Conservation (phyloP, 2,329 filamentous ascomycete species). For the Ophiocordyceps unilateralis region DNA sequence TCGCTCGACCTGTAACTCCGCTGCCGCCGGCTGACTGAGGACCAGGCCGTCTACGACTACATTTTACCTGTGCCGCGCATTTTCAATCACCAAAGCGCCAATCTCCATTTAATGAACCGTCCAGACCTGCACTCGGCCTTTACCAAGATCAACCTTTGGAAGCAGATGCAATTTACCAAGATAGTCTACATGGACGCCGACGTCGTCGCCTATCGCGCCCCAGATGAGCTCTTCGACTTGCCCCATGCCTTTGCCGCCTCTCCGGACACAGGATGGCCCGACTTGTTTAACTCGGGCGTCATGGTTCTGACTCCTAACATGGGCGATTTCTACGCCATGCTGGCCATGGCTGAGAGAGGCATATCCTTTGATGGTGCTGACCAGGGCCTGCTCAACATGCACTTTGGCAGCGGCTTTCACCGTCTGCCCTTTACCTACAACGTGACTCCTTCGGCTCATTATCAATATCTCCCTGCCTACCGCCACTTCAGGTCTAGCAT, state of each 20-base stretch:
- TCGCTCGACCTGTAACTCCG: neutral
- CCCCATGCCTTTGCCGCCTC: slow-evolving; percentile 48
- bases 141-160: slow-evolving; percentile 93
- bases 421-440: slow-evolving; percentile 92
- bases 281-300: slow-evolving; percentile 94
- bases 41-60: slow-evolving; percentile 68
- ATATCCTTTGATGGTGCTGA: slow-evolving; percentile 96
- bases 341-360: slow-evolving; percentile 67
- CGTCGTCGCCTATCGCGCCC: slow-evolving; percentile 73
- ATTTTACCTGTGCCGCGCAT: slow-evolving; percentile 72
- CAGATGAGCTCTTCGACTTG: slow-evolving; percentile 76
- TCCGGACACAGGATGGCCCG: slow-evolving; percentile 94
- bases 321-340: slow-evolving; percentile 73
- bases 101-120: slow-evolving; percentile 83
- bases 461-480: slow-evolving; percentile 94
- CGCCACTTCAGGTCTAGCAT: slow-evolving; percentile 83
- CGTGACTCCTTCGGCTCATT: slow-evolving; percentile 88
- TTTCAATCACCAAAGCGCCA: slow-evolving; percentile 58
- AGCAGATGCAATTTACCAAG: slow-evolving; percentile 72
- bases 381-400: slow-evolving; percentile 87
- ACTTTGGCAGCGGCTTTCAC: slow-evolving; percentile 72
- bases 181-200: slow-evolving; percentile 94
- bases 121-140: slow-evolving; percentile 82
- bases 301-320: slow-evolving; percentile 80
- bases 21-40: neutral